Percentiles rank a stretch among this genome's conserved stretches.
Evolutionary conservation across 495 filamentous ascomycete species (phyloP).

Genomic region (Lophium mytilinum): DNA sequence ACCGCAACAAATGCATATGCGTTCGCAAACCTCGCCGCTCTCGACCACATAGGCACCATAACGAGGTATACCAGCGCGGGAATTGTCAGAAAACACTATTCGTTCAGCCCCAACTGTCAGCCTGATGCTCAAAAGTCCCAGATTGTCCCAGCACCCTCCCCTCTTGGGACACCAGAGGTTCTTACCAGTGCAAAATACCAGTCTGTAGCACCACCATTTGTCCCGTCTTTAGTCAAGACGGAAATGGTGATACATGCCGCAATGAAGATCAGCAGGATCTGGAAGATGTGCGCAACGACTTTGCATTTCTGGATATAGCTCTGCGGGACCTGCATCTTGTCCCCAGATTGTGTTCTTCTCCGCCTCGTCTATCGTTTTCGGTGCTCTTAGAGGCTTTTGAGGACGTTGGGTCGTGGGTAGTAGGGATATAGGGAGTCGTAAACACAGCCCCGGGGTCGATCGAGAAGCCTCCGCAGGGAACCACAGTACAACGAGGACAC

Average conservation of each 20-base stretch:
- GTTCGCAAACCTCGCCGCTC: slow-evolving; percentile 69
- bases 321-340: slow-evolving; percentile 28
- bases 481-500: too few species aligned
- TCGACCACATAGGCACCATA: slow-evolving; percentile 76
- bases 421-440: too few species aligned
- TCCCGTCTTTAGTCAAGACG: slow-evolving; percentile 56
- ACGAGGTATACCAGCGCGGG: slow-evolving; percentile 77
- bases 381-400: too few species aligned
- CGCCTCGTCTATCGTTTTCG: too few species aligned
- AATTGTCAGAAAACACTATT: slow-evolving; percentile 75
- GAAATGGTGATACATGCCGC: slow-evolving; percentile 66
- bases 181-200: slow-evolving; percentile 76
- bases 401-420: too few species aligned
- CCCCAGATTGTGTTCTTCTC: too few species aligned
- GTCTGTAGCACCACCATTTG: slow-evolving; percentile 58
- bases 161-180: not conserved
- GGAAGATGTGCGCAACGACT: slow-evolving; percentile 48
- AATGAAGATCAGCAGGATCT: slow-evolving; percentile 61
- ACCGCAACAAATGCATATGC: slow-evolving; percentile 72
- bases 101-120: not conserved
- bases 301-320: slow-evolving; percentile 49
- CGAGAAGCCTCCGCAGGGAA: too few species aligned
- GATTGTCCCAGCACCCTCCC: not conserved
- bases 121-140: not conserved
- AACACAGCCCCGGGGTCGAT: too few species aligned